A percentile compares a stretch with the other conserved stretches of the same genome.
phyloP scores from a whole-genome alignment of 2,329 filamentous ascomycete species.

The Thelonectria discophora region DNA sequence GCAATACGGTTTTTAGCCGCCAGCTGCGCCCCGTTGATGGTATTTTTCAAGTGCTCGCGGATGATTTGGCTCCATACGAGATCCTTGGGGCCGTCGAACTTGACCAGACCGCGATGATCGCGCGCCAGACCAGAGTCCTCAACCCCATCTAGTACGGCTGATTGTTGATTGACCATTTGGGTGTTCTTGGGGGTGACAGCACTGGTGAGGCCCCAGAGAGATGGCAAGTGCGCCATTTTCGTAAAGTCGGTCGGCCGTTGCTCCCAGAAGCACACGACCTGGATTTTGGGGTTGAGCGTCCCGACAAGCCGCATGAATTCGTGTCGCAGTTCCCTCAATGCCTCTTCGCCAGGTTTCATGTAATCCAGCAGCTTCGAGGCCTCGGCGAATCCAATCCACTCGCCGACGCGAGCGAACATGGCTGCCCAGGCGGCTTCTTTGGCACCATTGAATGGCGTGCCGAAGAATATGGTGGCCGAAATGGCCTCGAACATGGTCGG shows the following conservation, averaged over 20 bases:
- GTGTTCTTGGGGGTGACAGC: slow-evolving; percentile 46
- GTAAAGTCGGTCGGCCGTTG: slow-evolving; percentile 51
- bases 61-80: slow-evolving; percentile 47
- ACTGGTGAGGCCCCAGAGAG: slow-evolving; percentile 44
- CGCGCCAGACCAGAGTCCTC: slow-evolving; percentile 48
- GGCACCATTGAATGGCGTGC: slow-evolving; percentile 52
- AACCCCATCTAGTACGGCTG: slow-evolving; percentile 48
- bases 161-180: slow-evolving; percentile 53
- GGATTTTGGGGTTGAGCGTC: slow-evolving; percentile 48
- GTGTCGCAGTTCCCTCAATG: slow-evolving; percentile 48
- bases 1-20: slow-evolving; percentile 50
- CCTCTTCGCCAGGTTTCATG: slow-evolving; percentile 52
- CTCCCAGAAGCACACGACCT: slow-evolving; percentile 49
- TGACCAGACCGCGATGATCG: slow-evolving; percentile 53
- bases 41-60: slow-evolving; percentile 48
- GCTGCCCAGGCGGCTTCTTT: slow-evolving; percentile 48
- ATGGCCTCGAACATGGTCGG: slow-evolving; percentile 53
- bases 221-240: slow-evolving; percentile 25
- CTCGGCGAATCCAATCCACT: slow-evolving; percentile 45
- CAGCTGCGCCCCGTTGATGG: slow-evolving; percentile 48
- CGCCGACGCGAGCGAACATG: slow-evolving; percentile 49
- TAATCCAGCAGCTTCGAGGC: slow-evolving; percentile 51
- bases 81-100: slow-evolving; percentile 54
- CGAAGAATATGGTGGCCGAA: slow-evolving; percentile 51
- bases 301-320: slow-evolving; percentile 50